Base-by-base conservation (phyloP, 2,329 filamentous ascomycete species). In the Trichophyton schoenleinii region DNA sequence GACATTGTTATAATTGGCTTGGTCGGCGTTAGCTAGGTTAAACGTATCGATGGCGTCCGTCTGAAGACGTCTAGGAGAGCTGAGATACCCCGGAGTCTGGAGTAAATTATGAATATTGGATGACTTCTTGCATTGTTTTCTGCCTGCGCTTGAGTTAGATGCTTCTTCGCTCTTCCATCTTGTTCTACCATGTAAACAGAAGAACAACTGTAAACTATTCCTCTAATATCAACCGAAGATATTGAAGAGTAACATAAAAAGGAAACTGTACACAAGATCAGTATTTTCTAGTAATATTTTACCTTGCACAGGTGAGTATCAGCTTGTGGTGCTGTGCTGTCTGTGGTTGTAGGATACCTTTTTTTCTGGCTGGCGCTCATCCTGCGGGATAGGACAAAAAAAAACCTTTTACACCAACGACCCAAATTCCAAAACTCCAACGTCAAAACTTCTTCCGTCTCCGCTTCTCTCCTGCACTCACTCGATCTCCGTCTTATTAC, bases 361-460 rank as follows among this genome's bases (percentile, higher is more conserved):
- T n/a, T 48, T 3, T 8, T 48, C n/a, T 48, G 20, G 20, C 44
- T 48, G n/a, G 28, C 3, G 49, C 49, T 20, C 49, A 53, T 53
- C 49, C 49, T 15, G 49, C 28, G 49, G 49, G 41, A 44, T 8
- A 44, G 41, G 41, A 44, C 15, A 44, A 18, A 44, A 44, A 53
- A 53, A 53, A 38, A 58, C 48, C 28, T 58, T 62, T 61, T 52
- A 18, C 41, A 44, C 41, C 41, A 18, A n/a, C 52, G 18, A 57
- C 59, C 34, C 34, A 38, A 38, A 38, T 13, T 13, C 11, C 34
- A 13, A 38, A 59, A 48, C 41, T 13, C 18, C 28, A 18, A 48
- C 44, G 11, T 52, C 48, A 38, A 38, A 34, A 53, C 59, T 38
- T 61, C 59, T 38, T 41, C 52, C 57, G 59, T 15, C 61, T 58